Conservation (phyloP, 2,329 filamentous ascomycete species). For the Arthrobotrys megalospora region DNA sequence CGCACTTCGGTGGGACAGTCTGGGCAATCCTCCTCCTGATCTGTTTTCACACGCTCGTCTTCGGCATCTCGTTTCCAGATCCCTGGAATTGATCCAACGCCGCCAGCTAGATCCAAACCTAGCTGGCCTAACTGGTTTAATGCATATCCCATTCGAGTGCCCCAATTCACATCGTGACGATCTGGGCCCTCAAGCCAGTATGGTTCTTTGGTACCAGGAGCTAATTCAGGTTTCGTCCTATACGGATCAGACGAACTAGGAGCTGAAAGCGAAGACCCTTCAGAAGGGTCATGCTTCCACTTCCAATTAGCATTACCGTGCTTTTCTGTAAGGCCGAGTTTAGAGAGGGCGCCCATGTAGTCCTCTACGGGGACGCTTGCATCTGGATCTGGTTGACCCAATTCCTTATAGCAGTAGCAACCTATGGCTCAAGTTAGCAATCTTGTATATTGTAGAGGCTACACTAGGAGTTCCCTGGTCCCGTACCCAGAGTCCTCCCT, state of each 20-base stretch:
- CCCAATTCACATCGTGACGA: background rate
- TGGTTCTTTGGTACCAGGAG: background rate
- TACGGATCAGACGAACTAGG: background rate
- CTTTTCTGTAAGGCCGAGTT: background rate
- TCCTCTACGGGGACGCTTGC: background rate
- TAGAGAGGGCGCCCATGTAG: background rate
- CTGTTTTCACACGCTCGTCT: too few species aligned
- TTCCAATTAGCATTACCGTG: background rate
- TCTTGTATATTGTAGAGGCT: too few species aligned
- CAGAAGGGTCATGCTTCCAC: background rate
- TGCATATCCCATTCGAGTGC: too few species aligned
- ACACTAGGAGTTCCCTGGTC: too few species aligned
- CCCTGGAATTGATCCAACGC: too few species aligned
- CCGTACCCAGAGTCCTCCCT: too few species aligned
- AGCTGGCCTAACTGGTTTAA: too few species aligned
- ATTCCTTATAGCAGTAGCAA: slow-evolving; percentile 2
- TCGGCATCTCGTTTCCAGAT: too few species aligned
- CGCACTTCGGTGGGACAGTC: too few species aligned
- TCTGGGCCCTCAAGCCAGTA: background rate
- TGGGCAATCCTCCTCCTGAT: too few species aligned
- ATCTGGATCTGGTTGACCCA: background rate
- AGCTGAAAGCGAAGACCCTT: background rate
- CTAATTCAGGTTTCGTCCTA: background rate
- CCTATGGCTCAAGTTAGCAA: background rate
- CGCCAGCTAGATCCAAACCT: too few species aligned